Evolutionary conservation across 768 basidiomycete species (phyloP), one percentile per base, ranked within the genome.

Genomic region (Cantharellus cinnabarinus): DNA sequence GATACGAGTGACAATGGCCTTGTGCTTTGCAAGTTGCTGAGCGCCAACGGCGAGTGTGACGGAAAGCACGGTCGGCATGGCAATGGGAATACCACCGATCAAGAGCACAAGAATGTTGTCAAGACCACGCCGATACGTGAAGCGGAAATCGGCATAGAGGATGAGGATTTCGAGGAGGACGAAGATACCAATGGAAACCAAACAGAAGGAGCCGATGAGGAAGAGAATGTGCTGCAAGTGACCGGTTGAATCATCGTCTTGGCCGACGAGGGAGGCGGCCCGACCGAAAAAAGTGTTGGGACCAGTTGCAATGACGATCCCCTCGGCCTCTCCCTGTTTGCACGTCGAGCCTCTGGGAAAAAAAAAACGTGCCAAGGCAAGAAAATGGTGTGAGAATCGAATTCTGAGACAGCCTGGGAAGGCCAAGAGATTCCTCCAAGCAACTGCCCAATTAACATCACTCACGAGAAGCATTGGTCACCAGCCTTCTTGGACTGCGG

Each of bases 71-170:
- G 94, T 98, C 65, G 94, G 94, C 94, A 98, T 98, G 70, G 94
- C 94, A 72, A 97, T 98, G 67, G 94, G 94, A 68, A 98, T 98
- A 76, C 94, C 94, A 77, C 94, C 94, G 73, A 98, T 98, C 79
- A 98, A 79, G 70, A 98, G 87, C 64, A 97, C 94, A 41, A 98
- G 81, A 73, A 97, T 91, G 77, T 91, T 86, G 79, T 98, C 82
- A 65, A 97, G 83, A 75, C 93, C 94, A 62, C 83, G 83, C 66
- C 94, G 88, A 75, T 98, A 98, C 56, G 67, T 71, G 35, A 14
- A 54, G 60, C 74, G 77, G 85, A 90, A 97, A 48, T 82, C 85
- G 56, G 91, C 83, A 71, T 97, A 98, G 61, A 98, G 79, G 63
- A 88, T 81, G 69, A 95, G 75, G 64, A 98, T 95, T 71, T 98